Evolutionary conservation across 139 green algal species (phyloP), one percentile per base, ranked within the genome.

Genomic region (Cymbomonas tetramitiformis): DNA sequence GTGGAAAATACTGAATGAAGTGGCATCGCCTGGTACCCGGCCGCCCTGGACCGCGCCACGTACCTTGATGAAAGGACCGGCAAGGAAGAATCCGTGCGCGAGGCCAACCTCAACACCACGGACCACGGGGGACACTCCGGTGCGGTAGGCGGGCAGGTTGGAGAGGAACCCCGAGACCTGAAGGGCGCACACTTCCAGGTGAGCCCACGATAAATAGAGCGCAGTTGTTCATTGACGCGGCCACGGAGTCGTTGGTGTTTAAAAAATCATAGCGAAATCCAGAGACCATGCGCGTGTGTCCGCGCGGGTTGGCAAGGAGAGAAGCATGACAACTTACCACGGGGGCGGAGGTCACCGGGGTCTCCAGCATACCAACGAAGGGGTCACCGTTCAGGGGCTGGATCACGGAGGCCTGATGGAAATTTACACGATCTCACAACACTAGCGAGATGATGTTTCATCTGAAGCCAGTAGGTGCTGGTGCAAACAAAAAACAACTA

Each of bases 301-400:
- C n/a, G n/a, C n/a, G n/a, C n/a, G n/a, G n/a, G n/a, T n/a, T n/a
- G n/a, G n/a, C n/a, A n/a, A n/a, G n/a, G n/a, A n/a, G n/a, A n/a
- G n/a, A n/a, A n/a, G n/a, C n/a, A n/a, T n/a, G n/a, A n/a, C n/a
- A n/a, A n/a, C n/a, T n/a, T n/a, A n/a, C 86, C 34, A 89, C 61
- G 32, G 89, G 86, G 25, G 84, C 63, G 32, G 86, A 95, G 38
- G 88, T 96, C 25, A 96, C 83, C 24, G 88, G 88, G 40, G 88
- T 96, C 84, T 96, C 89, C 51, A 96, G 67, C 74, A 89, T 90
- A 61, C 89, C 87, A 53, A 96, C 88, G 71, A 95, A 96, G 38
- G 88, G 88, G 55, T 96, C 88, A 56, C 84, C 86, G 62, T 96
- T 96, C 30, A 96, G 66, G 25, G 88, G 88, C 72, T 87, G 74